Evolutionary conservation across 352 stramenopile genomes (phyloP).

Genomic region (Globisporangium cederbergense): DNA sequence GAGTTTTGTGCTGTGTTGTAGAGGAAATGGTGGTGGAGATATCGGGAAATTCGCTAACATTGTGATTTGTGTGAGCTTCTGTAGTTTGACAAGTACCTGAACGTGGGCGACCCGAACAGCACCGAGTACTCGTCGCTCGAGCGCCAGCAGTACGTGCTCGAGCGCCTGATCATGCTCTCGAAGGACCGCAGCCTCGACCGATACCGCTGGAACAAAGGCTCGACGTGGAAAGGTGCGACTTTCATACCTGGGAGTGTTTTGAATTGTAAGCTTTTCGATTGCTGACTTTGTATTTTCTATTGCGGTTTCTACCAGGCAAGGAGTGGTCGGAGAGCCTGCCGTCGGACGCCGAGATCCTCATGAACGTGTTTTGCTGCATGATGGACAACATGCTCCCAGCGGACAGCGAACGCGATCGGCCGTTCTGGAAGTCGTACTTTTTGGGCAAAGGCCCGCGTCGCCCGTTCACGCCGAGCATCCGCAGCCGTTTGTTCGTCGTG

Average conservation of each 20-base stretch:
- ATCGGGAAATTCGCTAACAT: not conserved
- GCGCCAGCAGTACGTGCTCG: conserved; percentile 79
- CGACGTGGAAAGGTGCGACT: conserved; percentile 58
- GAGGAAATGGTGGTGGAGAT: not conserved
- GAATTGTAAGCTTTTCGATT: not conserved
- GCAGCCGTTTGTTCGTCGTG: conserved; percentile 73
- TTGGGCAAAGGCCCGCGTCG: conserved; percentile 64
- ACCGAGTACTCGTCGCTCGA: conserved; percentile 74
- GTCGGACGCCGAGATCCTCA: conserved; percentile 80
- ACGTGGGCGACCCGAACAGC: conserved; percentile 69
- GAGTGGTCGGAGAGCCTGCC: conserved; percentile 77
- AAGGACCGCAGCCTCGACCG: conserved; percentile 83
- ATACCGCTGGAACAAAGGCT: conserved; percentile 82
- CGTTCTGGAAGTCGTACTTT: conserved; percentile 85
- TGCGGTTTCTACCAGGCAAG: conserved; percentile 35
- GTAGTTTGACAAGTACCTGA: conserved; percentile 86
- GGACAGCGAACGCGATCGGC: conserved; percentile 70
- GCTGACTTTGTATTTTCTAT: not conserved
- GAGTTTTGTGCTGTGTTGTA: conserved; percentile 23
- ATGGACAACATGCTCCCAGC: conserved; percentile 84
- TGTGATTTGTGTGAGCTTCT: conserved; percentile 13
- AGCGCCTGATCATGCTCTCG: conserved; percentile 83
- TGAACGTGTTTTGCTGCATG: conserved; percentile 88
- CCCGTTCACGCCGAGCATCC: conserved; percentile 68
- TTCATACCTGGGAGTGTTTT: not conserved